These are phyloP conservation scores for Penicillium carneum DNA, from an alignment of 2,329 filamentous ascomycete genomes.

Conservation along the genomic window DNA sequence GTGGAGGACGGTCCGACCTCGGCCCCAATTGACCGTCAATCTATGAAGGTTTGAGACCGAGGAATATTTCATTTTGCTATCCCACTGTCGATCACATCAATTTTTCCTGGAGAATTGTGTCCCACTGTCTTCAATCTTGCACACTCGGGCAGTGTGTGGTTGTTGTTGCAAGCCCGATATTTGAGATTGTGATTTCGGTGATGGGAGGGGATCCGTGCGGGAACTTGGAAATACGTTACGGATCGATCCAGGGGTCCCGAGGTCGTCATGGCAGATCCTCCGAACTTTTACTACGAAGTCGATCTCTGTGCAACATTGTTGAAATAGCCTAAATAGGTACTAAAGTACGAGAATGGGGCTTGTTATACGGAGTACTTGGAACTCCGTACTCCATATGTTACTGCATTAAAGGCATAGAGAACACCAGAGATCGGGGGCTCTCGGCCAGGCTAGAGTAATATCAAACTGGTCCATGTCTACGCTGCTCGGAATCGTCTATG, in stretches of 20 bases:
- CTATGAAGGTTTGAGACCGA: neutral
- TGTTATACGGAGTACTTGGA: neutral
- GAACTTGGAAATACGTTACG: conserved; percentile 18
- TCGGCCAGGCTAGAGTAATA: conserved; percentile 21
- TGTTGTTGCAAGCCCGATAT: conserved; percentile 28
- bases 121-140: conserved; percentile 7
- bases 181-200: conserved; percentile 33
- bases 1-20: conserved; percentile 9
- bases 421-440: conserved; percentile 13
- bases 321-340: neutral
- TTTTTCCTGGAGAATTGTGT: conserved; percentile 3
- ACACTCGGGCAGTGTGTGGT: neutral
- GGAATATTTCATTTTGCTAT: neutral
- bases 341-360: neutral
- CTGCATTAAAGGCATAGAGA: neutral
- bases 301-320: conserved; percentile 21
- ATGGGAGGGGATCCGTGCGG: conserved; percentile 35
- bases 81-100: conserved; percentile 11
- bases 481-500: neutral
- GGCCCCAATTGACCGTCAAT: neutral
- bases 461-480: conserved; percentile 8
- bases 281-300: conserved; percentile 16
- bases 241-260: conserved; percentile 37
- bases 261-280: conserved; percentile 32
- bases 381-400: neutral